Evolutionary conservation across 805 yeast genomes (phyloP).

Genomic region (Starmerella cellae): DNA sequence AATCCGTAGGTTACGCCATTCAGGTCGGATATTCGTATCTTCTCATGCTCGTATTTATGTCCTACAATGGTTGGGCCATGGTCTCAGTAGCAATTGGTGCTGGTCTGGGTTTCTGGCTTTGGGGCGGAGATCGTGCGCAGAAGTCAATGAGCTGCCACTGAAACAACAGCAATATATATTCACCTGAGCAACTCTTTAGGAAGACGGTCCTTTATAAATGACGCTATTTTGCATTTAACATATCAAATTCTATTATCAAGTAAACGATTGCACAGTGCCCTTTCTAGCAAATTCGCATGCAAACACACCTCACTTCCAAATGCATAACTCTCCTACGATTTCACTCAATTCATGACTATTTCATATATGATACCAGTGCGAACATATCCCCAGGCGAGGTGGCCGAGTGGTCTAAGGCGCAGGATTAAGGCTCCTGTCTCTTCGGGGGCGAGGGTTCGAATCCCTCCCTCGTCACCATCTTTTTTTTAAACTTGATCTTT

Average conservation of each 20-base stretch:
- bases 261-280: neutral
- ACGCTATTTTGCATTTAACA: neutral
- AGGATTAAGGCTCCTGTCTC: constrained; percentile 23
- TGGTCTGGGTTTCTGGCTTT: constrained; percentile 48
- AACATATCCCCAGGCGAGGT: constrained; percentile 22
- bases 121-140: constrained; percentile 31
- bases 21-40: constrained; percentile 27
- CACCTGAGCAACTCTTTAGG: too few species aligned
- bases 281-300: neutral
- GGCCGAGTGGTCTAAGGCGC: constrained; percentile 25
- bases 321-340: too few species aligned
- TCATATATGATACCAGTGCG: neutral
- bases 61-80: constrained; percentile 76
- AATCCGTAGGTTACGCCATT: constrained; percentile 20
- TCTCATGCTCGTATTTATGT: constrained; percentile 74
- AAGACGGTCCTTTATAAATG: too few species aligned
- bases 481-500: too few species aligned
- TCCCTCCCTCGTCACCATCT: constrained; percentile 22
- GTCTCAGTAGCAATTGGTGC: constrained; percentile 61
- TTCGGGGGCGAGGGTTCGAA: constrained; percentile 23
- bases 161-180: neutral
- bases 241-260: too few species aligned
- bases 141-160: constrained; percentile 22
- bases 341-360: neutral
- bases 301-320: neutral